phyloP scores from a whole-genome alignment of 371 early-diverging fungal species.

The Batrachochytrium dendrobatidis region DNA sequence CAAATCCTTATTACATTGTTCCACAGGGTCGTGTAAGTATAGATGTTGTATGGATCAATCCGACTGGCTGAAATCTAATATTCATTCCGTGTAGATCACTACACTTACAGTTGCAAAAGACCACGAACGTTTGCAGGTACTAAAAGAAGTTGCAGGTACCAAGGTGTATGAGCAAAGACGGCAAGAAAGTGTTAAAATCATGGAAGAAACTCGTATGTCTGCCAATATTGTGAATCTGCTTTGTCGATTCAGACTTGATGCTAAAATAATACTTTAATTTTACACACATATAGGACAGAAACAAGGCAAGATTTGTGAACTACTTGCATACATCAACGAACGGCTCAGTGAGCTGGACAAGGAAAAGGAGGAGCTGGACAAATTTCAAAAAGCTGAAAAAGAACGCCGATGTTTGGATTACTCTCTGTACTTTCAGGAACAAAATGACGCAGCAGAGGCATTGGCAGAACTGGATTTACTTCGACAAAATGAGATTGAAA shows the following conservation, averaged over 20 bases:
- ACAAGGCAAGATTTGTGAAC: constrained; percentile 82
- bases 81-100: constrained; percentile 50
- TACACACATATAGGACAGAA: constrained; percentile 75
- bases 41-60: background rate
- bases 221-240: too few relatives aligned
- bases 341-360: constrained; percentile 82
- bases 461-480: constrained; percentile 52
- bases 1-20: constrained; percentile 98
- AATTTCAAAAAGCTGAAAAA: constrained; percentile 78
- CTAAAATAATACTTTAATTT: background rate
- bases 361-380: constrained; percentile 85
- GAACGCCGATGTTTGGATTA: constrained; percentile 87
- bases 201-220: constrained; percentile 81
- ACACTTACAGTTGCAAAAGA: constrained; percentile 92
- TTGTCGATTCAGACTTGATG: background rate
- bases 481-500: background rate
- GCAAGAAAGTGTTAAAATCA: constrained; percentile 77
- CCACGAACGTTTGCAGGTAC: constrained; percentile 76
- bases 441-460: constrained; percentile 63
- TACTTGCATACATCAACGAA: constrained; percentile 82
- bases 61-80: constrained; percentile 1
- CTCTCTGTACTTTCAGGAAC: constrained; percentile 83
- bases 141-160: constrained; percentile 98
- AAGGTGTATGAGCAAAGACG: constrained; percentile 95
- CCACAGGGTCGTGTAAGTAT: constrained; percentile 92